A percentile compares a stretch with the other conserved stretches of the same genome.
phyloP scores from a whole-genome alignment of 148 eudicot species.

The Arbutus unedo region DNA sequence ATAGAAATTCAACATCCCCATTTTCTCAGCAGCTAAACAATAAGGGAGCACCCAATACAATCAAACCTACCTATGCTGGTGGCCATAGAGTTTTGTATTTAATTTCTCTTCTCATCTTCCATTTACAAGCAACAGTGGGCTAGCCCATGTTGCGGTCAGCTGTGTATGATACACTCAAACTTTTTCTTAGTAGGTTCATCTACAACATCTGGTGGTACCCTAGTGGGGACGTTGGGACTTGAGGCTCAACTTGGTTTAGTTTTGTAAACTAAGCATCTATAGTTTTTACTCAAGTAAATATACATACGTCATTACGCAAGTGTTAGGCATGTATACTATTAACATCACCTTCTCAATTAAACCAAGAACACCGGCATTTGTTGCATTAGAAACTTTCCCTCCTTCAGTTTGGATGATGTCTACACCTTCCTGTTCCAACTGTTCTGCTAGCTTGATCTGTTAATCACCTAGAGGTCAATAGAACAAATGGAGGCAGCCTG shows the following conservation, averaged over 20 bases:
- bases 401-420: slow-evolving; percentile 94
- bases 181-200: too few species aligned
- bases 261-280: neutral
- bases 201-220: too few species aligned
- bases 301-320: neutral
- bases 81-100: neutral
- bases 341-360: slow-evolving; percentile 72
- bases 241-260: too few species aligned
- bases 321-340: neutral
- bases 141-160: too few species aligned
- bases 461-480: neutral
- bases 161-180: too few species aligned
- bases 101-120: neutral
- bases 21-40: neutral
- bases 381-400: slow-evolving; percentile 75
- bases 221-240: too few species aligned
- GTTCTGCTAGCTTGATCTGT: slow-evolving; percentile 78
- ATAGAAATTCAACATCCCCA: neutral
- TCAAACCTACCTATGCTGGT: neutral
- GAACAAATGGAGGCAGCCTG: neutral
- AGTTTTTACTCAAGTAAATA: neutral
- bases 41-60: neutral
- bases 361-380: slow-evolving; percentile 82
- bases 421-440: slow-evolving; percentile 71
- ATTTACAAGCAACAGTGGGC: neutral